Conservation (phyloP, 257 asterid genomes). For the Scutellaria barbata region DNA sequence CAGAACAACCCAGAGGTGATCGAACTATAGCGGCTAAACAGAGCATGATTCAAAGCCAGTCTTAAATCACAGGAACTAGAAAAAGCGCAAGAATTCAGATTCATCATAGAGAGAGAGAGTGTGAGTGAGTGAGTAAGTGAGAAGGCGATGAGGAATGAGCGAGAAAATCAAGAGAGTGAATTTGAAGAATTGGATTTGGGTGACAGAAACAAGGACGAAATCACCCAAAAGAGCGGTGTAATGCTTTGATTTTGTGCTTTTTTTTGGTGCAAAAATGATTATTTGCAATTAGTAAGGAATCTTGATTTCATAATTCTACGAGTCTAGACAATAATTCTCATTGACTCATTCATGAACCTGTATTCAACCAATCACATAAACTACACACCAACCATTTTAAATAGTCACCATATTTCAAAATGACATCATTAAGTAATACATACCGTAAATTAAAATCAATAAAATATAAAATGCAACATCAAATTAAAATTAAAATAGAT, state of each 20-base stretch:
- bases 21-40: conserved; percentile 33
- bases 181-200: neutral
- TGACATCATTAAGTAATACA: too few species aligned
- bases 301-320: too few species aligned
- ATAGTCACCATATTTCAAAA: too few species aligned
- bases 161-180: conserved; percentile 23
- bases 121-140: neutral
- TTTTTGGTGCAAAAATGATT: too few species aligned
- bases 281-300: too few species aligned
- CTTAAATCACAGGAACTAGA: conserved; percentile 40
- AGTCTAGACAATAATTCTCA: too few species aligned
- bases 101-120: conserved; percentile 28
- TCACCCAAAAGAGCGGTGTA: neutral
- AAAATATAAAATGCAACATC: too few species aligned
- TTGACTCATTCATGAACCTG: too few species aligned
- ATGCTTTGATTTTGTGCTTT: neutral
- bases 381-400: too few species aligned
- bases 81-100: conserved; percentile 39
- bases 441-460: too few species aligned
- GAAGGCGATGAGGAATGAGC: neutral
- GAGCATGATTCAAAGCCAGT: conserved; percentile 21
- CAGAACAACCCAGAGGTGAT: conserved; percentile 30
- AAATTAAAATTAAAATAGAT: too few species aligned
- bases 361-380: too few species aligned
- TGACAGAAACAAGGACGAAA: conserved; percentile 2